phyloP scores from a whole-genome alignment of 2,329 filamentous ascomycete genomes.

The Beauveria bassiana region DNA sequence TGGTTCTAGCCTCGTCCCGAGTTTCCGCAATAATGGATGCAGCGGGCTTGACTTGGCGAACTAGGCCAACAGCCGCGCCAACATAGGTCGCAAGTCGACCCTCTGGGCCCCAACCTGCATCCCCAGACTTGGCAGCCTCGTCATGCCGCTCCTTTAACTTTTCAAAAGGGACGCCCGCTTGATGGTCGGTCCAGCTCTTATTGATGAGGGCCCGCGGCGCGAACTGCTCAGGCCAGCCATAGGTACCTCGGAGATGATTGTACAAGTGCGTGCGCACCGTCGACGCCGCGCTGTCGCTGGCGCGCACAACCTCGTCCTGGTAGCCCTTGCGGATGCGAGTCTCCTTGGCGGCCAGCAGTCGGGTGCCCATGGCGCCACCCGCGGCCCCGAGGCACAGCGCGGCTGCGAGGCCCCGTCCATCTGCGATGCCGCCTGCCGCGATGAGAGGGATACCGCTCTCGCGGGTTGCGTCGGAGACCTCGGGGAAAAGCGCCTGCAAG shows the following conservation, averaged over 20 bases:
- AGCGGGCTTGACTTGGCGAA: constrained; percentile 32
- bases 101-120: constrained; percentile 38
- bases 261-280: constrained; percentile 37
- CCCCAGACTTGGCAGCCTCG: constrained; percentile 29
- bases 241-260: constrained; percentile 35
- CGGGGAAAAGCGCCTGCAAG: constrained; percentile 41
- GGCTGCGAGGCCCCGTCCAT: constrained; percentile 43
- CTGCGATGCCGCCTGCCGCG: constrained; percentile 45
- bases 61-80: constrained; percentile 36
- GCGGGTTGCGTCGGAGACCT: constrained; percentile 34
- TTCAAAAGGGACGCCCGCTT: constrained; percentile 32
- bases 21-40: constrained; percentile 26
- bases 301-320: constrained; percentile 33
- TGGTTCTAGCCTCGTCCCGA: background rate
- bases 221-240: constrained; percentile 34
- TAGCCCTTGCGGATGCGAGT: constrained; percentile 33
- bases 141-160: constrained; percentile 37
- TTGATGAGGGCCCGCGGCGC: constrained; percentile 34
- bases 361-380: constrained; percentile 54
- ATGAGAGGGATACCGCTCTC: constrained; percentile 33
- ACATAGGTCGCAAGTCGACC: constrained; percentile 44
- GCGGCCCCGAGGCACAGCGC: constrained; percentile 42
- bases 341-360: constrained; percentile 46
- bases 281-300: constrained; percentile 29
- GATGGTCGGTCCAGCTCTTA: constrained; percentile 28